A percentile compares a stretch with the other conserved stretches of the same genome.
Evolutionary conservation across 352 stramenopile species (phyloP).

Genomic region (Phytophthora niederhauseri): DNA sequence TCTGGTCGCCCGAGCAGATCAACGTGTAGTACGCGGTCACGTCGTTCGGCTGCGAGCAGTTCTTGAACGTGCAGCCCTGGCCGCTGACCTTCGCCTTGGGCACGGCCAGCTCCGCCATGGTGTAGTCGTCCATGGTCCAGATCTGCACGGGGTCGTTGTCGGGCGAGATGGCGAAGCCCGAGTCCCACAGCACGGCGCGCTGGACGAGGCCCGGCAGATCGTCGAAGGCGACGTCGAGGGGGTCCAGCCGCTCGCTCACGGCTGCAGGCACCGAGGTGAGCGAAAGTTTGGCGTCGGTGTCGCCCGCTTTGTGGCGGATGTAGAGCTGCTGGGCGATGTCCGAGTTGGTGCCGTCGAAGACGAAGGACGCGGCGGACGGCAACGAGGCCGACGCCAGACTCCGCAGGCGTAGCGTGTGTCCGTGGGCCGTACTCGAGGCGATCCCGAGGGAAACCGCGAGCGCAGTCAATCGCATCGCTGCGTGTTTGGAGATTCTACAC

Average conservation of each 20-base stretch:
- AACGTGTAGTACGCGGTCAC: slow-evolving; percentile 23
- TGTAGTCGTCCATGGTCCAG: slow-evolving; percentile 25
- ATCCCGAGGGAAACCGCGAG: neutral
- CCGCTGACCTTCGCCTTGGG: slow-evolving; percentile 15
- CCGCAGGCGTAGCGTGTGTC: neutral
- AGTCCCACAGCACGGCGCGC: slow-evolving; percentile 44
- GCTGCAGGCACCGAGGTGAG: slow-evolving; percentile 14
- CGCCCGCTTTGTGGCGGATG: slow-evolving; percentile 25
- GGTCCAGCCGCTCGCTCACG: slow-evolving; percentile 14
- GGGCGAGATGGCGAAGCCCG: slow-evolving; percentile 34
- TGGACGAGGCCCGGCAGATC: slow-evolving; percentile 36
- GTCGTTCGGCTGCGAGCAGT: slow-evolving; percentile 34
- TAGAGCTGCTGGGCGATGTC: slow-evolving; percentile 44
- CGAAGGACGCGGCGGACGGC: slow-evolving; percentile 13
- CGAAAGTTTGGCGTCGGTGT: slow-evolving; percentile 10
- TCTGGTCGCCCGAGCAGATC: slow-evolving; percentile 42
- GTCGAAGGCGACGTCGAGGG: slow-evolving; percentile 16
- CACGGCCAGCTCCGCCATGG: slow-evolving; percentile 37
- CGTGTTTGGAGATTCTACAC: neutral
- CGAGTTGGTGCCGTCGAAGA: slow-evolving; percentile 43
- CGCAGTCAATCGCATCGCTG: neutral
- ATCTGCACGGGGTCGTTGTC: slow-evolving; percentile 25
- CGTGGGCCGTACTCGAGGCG: neutral
- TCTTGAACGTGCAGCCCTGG: slow-evolving; percentile 24
- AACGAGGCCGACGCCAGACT: neutral